Evolutionary conservation across 73 alveolate genomes (phyloP).

Genomic region (Symbiodinium natans): DNA sequence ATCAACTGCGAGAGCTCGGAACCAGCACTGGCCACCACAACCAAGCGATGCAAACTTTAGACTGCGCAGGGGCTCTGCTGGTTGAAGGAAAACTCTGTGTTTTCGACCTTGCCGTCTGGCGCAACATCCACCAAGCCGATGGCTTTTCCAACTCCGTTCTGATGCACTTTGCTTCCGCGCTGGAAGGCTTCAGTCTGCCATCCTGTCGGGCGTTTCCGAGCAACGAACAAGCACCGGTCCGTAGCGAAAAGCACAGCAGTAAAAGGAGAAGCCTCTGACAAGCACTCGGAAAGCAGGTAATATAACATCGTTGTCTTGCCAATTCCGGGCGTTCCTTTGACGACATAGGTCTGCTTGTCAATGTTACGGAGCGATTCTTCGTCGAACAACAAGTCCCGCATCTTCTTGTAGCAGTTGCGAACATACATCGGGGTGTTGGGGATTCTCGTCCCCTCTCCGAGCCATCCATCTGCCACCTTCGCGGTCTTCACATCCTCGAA

Average conservation of each 20-base stretch:
- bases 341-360: constrained; percentile 33
- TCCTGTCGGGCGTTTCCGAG: neutral
- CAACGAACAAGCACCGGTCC: neutral
- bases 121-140: constrained; percentile 45
- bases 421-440: constrained; percentile 44
- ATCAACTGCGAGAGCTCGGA: constrained; percentile 35
- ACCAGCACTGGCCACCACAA: constrained; percentile 38
- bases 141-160: constrained; percentile 1
- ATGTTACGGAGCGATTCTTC: neutral
- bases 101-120: constrained; percentile 6
- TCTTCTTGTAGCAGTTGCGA: constrained; percentile 20
- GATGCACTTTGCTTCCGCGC: neutral
- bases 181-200: constrained; percentile 24
- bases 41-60: constrained; percentile 35
- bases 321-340: constrained; percentile 55
- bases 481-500: constrained; percentile 29
- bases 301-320: constrained; percentile 50
- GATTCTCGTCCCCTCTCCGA: constrained; percentile 33
- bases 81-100: neutral
- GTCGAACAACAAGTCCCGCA: neutral
- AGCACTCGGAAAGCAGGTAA: constrained; percentile 23
- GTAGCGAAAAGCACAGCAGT: neutral
- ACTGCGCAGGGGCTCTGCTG: neutral
- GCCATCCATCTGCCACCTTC: constrained; percentile 13
- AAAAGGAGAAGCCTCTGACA: constrained; percentile 18